phyloP scores from a whole-genome alignment of 768 basidiomycete genomes.

The Artomyces pyxidatus region DNA sequence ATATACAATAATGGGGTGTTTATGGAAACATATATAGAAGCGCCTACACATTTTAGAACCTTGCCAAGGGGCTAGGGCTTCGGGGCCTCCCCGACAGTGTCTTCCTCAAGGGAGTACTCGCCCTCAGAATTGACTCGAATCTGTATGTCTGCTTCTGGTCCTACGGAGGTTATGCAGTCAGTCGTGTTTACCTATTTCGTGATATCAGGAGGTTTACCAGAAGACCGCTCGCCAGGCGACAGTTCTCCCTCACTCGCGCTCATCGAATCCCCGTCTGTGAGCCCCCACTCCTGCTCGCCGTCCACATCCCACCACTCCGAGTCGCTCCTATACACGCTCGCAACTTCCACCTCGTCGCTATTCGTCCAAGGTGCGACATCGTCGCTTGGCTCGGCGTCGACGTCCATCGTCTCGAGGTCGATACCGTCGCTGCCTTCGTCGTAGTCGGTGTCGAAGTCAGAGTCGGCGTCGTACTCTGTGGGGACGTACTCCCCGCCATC shows the following conservation, averaged over 20 bases:
- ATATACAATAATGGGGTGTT: no score
- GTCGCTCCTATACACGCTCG: background rate
- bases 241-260: slow-evolving; percentile 14
- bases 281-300: slow-evolving; percentile 8
- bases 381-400: slow-evolving; percentile 9
- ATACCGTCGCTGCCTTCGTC: slow-evolving; percentile 17
- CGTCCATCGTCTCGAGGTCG: slow-evolving; percentile 19
- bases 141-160: slow-evolving; percentile 8
- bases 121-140: slow-evolving; percentile 14
- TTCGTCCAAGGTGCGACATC: slow-evolving; percentile 37
- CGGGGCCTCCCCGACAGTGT: background rate
- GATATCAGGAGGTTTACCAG: slow-evolving; percentile 5
- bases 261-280: slow-evolving; percentile 16
- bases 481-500: slow-evolving; percentile 65
- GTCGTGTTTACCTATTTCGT: no score
- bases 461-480: slow-evolving; percentile 38
- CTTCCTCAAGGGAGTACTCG: slow-evolving; percentile 9
- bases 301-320: slow-evolving; percentile 6
- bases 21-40: no score
- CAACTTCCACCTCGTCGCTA: slow-evolving; percentile 19
- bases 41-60: no score
- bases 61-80: background rate
- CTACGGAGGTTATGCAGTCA: no score
- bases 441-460: slow-evolving; percentile 21
- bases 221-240: slow-evolving; percentile 5